Conservation (phyloP, 371 early-diverging fungal genomes). For the Mucor plumbeus region DNA sequence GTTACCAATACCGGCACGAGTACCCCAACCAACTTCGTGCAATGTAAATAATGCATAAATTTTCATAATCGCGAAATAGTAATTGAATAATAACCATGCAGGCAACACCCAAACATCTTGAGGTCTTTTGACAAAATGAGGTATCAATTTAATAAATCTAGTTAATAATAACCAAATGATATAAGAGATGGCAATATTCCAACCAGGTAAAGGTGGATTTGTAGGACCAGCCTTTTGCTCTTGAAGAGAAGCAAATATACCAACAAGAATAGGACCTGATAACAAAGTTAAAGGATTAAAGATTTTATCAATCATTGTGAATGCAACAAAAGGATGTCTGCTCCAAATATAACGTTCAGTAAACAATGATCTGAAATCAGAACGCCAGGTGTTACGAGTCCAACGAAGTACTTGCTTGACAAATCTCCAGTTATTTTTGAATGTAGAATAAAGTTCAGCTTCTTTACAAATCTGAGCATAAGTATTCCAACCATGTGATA, state of each 20-base stretch:
- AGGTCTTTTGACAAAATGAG: constrained; percentile 71
- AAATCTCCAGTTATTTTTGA: constrained; percentile 83
- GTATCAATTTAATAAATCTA: constrained; percentile 71
- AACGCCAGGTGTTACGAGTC: constrained; percentile 83
- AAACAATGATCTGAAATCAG: constrained; percentile 71
- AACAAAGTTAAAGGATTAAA: constrained; percentile 76
- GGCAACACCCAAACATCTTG: constrained; percentile 71
- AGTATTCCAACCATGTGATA: constrained; percentile 73
- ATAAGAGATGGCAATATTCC: constrained; percentile 70
- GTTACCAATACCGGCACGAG: constrained; percentile 61
- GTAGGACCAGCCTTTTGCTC: constrained; percentile 35
- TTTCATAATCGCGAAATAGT: constrained; percentile 77
- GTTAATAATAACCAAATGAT: constrained; percentile 71
- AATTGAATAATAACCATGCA: constrained; percentile 72
- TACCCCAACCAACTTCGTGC: constrained; percentile 79
- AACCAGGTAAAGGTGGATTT: constrained; percentile 46
- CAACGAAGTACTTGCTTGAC: constrained; percentile 73
- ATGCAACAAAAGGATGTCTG: constrained; percentile 75
- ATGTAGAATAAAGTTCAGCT: constrained; percentile 73
- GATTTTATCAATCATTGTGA: constrained; percentile 79
- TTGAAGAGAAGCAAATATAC: constrained; percentile 40
- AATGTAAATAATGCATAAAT: constrained; percentile 73
- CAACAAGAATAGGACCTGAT: constrained; percentile 72
- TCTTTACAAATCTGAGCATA: constrained; percentile 77
- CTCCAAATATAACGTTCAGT: constrained; percentile 69